Evolutionary conservation across 1,139 yeast genomes (phyloP), one percentile per base, ranked within the genome.

Genomic region (Pichia sp.): DNA sequence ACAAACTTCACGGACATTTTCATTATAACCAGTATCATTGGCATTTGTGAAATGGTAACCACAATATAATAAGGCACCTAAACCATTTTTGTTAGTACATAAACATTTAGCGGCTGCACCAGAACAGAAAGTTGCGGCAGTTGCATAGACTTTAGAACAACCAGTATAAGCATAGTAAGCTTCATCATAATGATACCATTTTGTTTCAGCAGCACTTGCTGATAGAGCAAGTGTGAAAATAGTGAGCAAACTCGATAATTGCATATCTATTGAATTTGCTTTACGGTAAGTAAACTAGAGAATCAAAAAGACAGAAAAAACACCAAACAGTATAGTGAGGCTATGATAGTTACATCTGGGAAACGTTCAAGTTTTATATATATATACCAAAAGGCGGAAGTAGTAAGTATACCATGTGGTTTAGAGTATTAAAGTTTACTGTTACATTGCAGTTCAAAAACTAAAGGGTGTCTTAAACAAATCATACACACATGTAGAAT

Each of bases 111-210:
- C 69, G 1, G 67, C 40, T 32, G 43, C 47, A 48, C 54, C 52
- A 43, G 66, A 70, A 32, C 64, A 60, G 49, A 66, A 69, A 35
- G 61, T 68, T 2, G 61, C 58, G 2, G 64, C 70, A 3, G 48
- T 53, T 34, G 67, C 64, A 33, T 71, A 38, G 7, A 65, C 58
- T 0, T 54, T 45, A 17, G 58, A 49, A 61, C 77, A 73, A 1
- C 67, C 68, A 38, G 49, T 37, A 9, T 60, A 62, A 2, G 28
- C 38, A 35, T 46, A 57, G 18, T 58, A 58, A 3, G 33, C 41
- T 2, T 53, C 40, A 9, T 55, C 37, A 35, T 56, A 58, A 6
- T 38, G 34, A 17, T 36, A 44, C 58, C 59, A 56, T 19, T 20
- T 15, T 17, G 14, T 21, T 9, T 10, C 32, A 19, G 46, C 42